Evolutionary conservation across 352 stramenopile genomes (phyloP).

Genomic region (Globisporangium radiosum): DNA sequence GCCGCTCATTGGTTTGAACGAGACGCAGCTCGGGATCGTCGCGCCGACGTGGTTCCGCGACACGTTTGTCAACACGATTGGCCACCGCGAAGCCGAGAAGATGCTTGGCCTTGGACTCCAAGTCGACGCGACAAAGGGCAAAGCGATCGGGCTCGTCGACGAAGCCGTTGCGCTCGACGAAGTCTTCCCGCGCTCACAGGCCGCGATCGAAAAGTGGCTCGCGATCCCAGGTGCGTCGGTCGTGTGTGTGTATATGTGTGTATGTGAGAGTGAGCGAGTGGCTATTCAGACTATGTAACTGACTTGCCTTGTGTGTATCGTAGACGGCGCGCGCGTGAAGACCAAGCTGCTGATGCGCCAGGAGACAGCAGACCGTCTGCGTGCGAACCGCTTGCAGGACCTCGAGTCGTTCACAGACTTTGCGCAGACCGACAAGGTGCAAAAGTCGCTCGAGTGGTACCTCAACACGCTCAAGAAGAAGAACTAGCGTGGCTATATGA

Average conservation of each 20-base stretch:
- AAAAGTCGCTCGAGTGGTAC: constrained; percentile 77
- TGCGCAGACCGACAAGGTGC: constrained; percentile 72
- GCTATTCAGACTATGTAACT: no score
- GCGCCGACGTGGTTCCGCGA: constrained; percentile 77
- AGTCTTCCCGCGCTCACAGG: constrained; percentile 59
- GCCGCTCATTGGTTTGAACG: constrained; percentile 91
- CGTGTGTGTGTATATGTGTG: not conserved
- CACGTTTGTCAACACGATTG: constrained; percentile 82
- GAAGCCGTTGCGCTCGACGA: constrained; percentile 72
- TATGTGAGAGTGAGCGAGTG: no score
- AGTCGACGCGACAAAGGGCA: constrained; percentile 67
- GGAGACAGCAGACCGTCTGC: constrained; percentile 56
- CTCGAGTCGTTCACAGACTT: constrained; percentile 69
- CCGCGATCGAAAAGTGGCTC: constrained; percentile 69
- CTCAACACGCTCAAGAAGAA: constrained; percentile 79
- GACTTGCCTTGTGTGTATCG: no score
- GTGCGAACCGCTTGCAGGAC: constrained; percentile 44
- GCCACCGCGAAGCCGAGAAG: constrained; percentile 78
- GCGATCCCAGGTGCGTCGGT: constrained; percentile 56
- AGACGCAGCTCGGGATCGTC: constrained; percentile 91
- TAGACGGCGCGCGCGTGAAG: constrained; percentile 63
- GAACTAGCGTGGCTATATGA: constrained; percentile 6
- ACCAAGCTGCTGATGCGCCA: constrained; percentile 78
- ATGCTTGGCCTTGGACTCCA: constrained; percentile 78
- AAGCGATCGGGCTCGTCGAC: constrained; percentile 71